A percentile compares a stretch with the other conserved stretches of the same genome.
Conservation (phyloP, 1,284 basidiomycete species). For the Tilletia caries region DNA sequence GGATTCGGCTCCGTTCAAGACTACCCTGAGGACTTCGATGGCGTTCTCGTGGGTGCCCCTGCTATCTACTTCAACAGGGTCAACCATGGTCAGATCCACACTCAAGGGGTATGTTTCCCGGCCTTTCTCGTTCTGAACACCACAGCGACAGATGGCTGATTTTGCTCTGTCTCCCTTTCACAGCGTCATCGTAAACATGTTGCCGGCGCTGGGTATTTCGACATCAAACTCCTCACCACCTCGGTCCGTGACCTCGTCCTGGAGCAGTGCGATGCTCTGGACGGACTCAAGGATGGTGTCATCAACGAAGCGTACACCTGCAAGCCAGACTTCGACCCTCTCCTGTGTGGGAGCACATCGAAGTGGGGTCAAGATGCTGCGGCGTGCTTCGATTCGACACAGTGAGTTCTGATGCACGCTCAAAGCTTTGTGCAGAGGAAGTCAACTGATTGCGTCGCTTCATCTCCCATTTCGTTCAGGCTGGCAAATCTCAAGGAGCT, state of each 20-base stretch:
- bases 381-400: slow-evolving; percentile 17
- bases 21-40: slow-evolving; percentile 50
- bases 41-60: slow-evolving; percentile 48
- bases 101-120: slow-evolving; percentile 22
- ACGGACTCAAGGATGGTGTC: slow-evolving; percentile 53
- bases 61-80: slow-evolving; percentile 40
- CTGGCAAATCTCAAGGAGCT: slow-evolving; percentile 12
- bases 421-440: too few relatives aligned
- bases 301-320: slow-evolving; percentile 39
- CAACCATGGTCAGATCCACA: slow-evolving; percentile 27
- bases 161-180: too few relatives aligned
- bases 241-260: slow-evolving; percentile 43
- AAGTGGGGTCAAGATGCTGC: not conserved
- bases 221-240: not conserved
- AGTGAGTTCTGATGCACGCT: not conserved
- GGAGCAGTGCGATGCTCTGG: slow-evolving; percentile 53
- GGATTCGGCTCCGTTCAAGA: slow-evolving; percentile 34
- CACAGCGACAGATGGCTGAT: too few relatives aligned
- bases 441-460: not conserved
- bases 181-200: not conserved
- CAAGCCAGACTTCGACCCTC: slow-evolving; percentile 22
- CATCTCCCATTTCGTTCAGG: not conserved
- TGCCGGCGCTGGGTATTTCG: not conserved
- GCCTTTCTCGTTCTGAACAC: too few relatives aligned
- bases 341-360: slow-evolving; percentile 18